phyloP scores from a whole-genome alignment of 805 yeast genomes.

The Priceomyces medius region DNA sequence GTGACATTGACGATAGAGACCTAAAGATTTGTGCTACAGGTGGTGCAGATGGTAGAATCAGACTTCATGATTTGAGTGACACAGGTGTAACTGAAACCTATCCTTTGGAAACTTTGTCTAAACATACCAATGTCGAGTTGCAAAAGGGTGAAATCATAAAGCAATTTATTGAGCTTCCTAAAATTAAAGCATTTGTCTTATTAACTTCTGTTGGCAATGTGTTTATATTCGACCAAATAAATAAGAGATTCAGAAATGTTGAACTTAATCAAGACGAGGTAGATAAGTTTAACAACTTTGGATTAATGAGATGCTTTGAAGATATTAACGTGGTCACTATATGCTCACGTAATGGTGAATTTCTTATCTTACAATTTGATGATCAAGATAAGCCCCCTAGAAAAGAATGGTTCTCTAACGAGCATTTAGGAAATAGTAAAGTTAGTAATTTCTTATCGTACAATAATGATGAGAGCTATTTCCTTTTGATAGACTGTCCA shows the following conservation, averaged over 20 bases:
- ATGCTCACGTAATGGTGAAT: conserved; percentile 38
- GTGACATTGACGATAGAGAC: conserved; percentile 49
- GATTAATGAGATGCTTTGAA: conserved; percentile 42
- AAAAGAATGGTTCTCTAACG: conserved; percentile 25
- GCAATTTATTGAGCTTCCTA: conserved; percentile 50
- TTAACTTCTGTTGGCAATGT: conserved; percentile 63
- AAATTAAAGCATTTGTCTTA: conserved; percentile 43
- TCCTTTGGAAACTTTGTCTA: conserved; percentile 33
- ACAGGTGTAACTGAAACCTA: conserved; percentile 15
- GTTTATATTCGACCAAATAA: conserved; percentile 26
- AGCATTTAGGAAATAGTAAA: conserved; percentile 35
- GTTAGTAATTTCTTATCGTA: conserved; percentile 49
- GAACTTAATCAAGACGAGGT: conserved; percentile 13
- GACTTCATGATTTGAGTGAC: conserved; percentile 53
- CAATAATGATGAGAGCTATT: conserved; percentile 18
- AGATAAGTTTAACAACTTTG: conserved; percentile 34
- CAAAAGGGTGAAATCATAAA: conserved; percentile 57
- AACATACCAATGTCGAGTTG: conserved; percentile 22
- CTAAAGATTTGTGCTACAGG: conserved; percentile 68
- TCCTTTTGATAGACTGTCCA: conserved; percentile 62
- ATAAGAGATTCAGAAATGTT: conserved; percentile 22
- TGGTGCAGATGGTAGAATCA: conserved; percentile 89
- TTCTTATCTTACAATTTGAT: conserved; percentile 34
- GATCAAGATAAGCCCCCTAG: conserved; percentile 12
- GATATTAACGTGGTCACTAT: conserved; percentile 28